phyloP scores from a whole-genome alignment of 805 yeast species.

The Jamesozyma piceae region DNA sequence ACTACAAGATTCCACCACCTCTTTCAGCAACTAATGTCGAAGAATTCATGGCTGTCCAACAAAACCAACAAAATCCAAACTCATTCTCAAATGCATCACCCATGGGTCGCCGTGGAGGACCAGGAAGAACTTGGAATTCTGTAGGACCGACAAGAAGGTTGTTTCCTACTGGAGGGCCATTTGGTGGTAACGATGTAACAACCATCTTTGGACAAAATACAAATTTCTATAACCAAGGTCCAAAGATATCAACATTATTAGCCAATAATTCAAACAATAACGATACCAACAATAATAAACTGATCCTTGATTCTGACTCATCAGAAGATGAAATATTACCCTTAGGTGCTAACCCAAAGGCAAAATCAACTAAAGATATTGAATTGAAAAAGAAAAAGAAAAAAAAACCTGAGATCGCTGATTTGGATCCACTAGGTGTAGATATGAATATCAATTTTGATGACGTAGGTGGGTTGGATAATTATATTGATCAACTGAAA shows the following conservation, averaged over 20 bases:
- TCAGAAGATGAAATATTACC: conserved; percentile 54
- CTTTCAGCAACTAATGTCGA: conserved; percentile 34
- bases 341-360: conserved; percentile 34
- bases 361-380: conserved; percentile 17
- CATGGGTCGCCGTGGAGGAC: conserved; percentile 26
- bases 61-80: conserved; percentile 2
- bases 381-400: conserved; percentile 28
- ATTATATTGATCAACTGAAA: conserved; percentile 82
- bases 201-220: conserved; percentile 72
- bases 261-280: conserved; percentile 3
- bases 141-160: conserved; percentile 53
- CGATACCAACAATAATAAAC: conserved; percentile 14
- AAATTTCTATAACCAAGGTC: conserved; percentile 22
- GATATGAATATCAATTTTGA: conserved; percentile 78
- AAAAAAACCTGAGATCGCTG: conserved; percentile 60
- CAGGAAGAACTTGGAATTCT: conserved; percentile 33
- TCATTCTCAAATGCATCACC: conserved; percentile 20
- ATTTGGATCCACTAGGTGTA: conserved; percentile 87
- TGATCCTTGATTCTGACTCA: conserved; percentile 44
- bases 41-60: conserved; percentile 18
- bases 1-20: conserved; percentile 81
- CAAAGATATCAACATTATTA: neutral
- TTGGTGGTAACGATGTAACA: conserved; percentile 90
- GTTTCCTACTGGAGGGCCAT: conserved; percentile 93
- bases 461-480: conserved; percentile 85